Conservation (phyloP, 495 filamentous ascomycete species). For the Aspergillus homomorphus region DNA sequence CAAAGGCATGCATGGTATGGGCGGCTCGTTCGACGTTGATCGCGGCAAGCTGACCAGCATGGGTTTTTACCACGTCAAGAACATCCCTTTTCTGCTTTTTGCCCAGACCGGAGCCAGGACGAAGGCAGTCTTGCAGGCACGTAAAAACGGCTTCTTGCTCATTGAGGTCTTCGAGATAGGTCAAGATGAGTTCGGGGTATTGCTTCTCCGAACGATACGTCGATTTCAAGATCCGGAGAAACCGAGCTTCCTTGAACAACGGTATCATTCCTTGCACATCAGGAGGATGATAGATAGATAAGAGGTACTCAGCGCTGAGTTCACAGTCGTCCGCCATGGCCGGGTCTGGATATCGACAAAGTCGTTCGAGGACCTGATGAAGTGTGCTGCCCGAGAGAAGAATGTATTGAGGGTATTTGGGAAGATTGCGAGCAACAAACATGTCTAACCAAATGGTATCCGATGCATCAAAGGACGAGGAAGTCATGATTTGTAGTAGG, state of each 20-base stretch:
- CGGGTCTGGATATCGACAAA: slow-evolving; percentile 77
- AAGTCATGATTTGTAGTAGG: slow-evolving; percentile 81
- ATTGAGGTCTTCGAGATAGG: slow-evolving; percentile 82
- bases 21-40: slow-evolving; percentile 70
- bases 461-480: slow-evolving; percentile 64
- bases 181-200: slow-evolving; percentile 72
- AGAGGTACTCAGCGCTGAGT: slow-evolving; percentile 88
- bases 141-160: slow-evolving; percentile 70
- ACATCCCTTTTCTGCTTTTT: slow-evolving; percentile 76
- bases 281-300: slow-evolving; percentile 89
- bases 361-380: slow-evolving; percentile 71
- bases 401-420: slow-evolving; percentile 95
- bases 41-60: slow-evolving; percentile 64
- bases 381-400: slow-evolving; percentile 82
- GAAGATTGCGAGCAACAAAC: slow-evolving; percentile 93
- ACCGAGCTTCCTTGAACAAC: slow-evolving; percentile 73
- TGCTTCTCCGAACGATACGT: slow-evolving; percentile 79
- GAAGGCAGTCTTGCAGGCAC: slow-evolving; percentile 77
- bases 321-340: slow-evolving; percentile 93
- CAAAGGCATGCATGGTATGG: slow-evolving; percentile 61
- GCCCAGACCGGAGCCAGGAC: slow-evolving; percentile 62
- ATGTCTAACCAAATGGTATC: slow-evolving; percentile 95
- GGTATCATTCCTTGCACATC: slow-evolving; percentile 73
- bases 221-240: slow-evolving; percentile 90
- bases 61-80: slow-evolving; percentile 63